These are phyloP conservation scores for Phaeosphaeria sp. DNA, from an alignment of 2,329 filamentous ascomycete genomes.

Conservation along the genomic window DNA sequence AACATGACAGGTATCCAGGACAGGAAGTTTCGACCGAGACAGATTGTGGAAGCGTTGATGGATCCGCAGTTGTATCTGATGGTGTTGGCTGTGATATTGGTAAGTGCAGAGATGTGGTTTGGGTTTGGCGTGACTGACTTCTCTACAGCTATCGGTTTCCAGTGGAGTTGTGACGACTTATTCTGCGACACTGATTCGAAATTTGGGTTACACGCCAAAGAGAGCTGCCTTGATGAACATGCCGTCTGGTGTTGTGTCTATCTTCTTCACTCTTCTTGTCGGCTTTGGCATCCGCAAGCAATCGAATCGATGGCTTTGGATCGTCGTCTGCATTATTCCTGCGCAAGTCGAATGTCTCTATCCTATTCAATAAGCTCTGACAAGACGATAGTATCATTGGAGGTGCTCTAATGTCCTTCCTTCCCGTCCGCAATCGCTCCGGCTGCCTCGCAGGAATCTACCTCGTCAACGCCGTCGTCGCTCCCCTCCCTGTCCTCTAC, in stretches of 20 bases:
- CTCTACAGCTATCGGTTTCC: slow-evolving; percentile 13
- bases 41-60: slow-evolving; percentile 62
- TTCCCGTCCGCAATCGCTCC: slow-evolving; percentile 15
- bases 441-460: slow-evolving; percentile 27
- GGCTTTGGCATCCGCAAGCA: slow-evolving; percentile 18
- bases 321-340: slow-evolving; percentile 35
- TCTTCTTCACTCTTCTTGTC: slow-evolving; percentile 20
- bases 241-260: slow-evolving; percentile 22
- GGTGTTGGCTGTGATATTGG: slow-evolving; percentile 15
- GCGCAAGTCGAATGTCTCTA: not conserved
- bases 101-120: not conserved
- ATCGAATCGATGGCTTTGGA: slow-evolving; percentile 20
- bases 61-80: slow-evolving; percentile 62
- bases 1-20: slow-evolving; percentile 77
- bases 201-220: slow-evolving; percentile 21
- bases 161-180: slow-evolving; percentile 27
- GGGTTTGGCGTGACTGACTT: not conserved
- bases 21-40: slow-evolving; percentile 68
- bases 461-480: slow-evolving; percentile 25
- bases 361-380: not conserved
- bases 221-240: slow-evolving; percentile 28
- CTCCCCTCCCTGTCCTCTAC: slow-evolving; percentile 21
- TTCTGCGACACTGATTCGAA: slow-evolving; percentile 27
- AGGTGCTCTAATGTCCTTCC: slow-evolving; percentile 24
- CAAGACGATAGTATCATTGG: slow-evolving; percentile 9